Base-by-base conservation (phyloP, 805 yeast species). In the Scheffersomyces ergatensis region DNA sequence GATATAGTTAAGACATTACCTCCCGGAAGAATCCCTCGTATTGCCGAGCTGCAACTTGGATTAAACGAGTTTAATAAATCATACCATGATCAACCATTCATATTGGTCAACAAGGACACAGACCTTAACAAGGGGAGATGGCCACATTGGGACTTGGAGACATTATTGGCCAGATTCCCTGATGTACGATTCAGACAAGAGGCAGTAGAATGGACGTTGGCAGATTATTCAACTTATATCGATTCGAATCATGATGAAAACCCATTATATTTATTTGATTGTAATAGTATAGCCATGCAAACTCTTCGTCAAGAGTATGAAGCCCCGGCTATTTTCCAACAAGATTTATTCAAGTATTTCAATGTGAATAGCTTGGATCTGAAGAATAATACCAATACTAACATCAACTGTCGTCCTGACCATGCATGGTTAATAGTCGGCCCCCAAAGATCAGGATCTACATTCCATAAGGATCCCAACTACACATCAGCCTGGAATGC, bases 381-480 rank as follows among this genome's bases (percentile, higher is more conserved):
- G n/a, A n/a, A n/a, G n/a, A 37, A 42, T 9, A 46, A 47, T 4
- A 15, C 6, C 5, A 40, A 56, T 14, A n/a, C n/a, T n/a, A n/a
- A n/a, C n/a, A n/a, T n/a, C n/a, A 60, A 63, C 13, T 82, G 85
- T 50, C 69, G 97, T 37, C 97, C 97, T 1, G 96, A 89, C 60
- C 84, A 85, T 58, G 77, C 92, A n/a, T 89, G 97, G 97, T 65
- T 89, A 17, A 90, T 90, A 35, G 74, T 85, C 6, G 97, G 97
- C 0, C 89, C 95, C 2, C 70, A 66, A 16, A 63, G 95, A 36
- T 80, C 89, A 6, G 97, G 97, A 0, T 86, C 95, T 1, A 85
- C 95, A 0, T 89, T 89, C 60, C 97, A 89, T 60, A 89, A 90
- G 53, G 97, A 89, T 55, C 97, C 97, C 6, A 89, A 89, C 57